Evolutionary conservation across 768 basidiomycete genomes (phyloP), one percentile per base, ranked within the genome.

Genomic region (Asterophora parasitica): DNA sequence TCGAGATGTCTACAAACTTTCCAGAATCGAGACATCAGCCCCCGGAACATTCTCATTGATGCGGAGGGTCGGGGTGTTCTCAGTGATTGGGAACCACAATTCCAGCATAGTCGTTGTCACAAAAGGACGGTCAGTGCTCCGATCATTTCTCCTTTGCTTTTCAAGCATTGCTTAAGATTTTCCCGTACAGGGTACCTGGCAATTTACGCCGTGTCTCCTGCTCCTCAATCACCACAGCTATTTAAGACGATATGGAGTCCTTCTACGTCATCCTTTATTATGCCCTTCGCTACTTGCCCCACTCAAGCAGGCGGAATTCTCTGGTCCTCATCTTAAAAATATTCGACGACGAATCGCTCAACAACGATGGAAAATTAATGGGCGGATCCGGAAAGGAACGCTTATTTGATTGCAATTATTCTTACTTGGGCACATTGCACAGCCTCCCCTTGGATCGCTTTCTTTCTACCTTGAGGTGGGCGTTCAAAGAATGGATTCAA

Each of bases 231-330:
- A 42, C 7, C 47, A 41, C 15, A 13, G 39, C 38, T 2, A 35
- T 51, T 33, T 42, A 48, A 28, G 53, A 48, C 33, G 49, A 53
- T 28, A 50, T 56, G 23, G 48, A 51, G 37, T 52, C 54, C 2
- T 52, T 55, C 15, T 27, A 35, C 19, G 12, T 51, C 16, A 23
- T 53, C 8, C 32, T 50, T 15, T 51, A 46, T n/a, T 39, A 45
- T 15, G 43, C 31, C 8, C 44, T 49, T 5, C 48, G 52, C 6
- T 53, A 53, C 27, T 28, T 53, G 7, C 7, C 11, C 4, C 48
- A 53, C 38, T 3, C n/a, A n/a, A n/a, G n/a, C n/a, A n/a, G n/a
- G n/a, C n/a, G n/a, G n/a, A n/a, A n/a, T 23, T 6, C 23, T 23
- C 23, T 23, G 23, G 23, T 23, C 3, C 23, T 23, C 23, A 23